These are phyloP conservation scores for Fraxinus baroniana DNA, from an alignment of 305 asterid species.

Conservation along the genomic window DNA sequence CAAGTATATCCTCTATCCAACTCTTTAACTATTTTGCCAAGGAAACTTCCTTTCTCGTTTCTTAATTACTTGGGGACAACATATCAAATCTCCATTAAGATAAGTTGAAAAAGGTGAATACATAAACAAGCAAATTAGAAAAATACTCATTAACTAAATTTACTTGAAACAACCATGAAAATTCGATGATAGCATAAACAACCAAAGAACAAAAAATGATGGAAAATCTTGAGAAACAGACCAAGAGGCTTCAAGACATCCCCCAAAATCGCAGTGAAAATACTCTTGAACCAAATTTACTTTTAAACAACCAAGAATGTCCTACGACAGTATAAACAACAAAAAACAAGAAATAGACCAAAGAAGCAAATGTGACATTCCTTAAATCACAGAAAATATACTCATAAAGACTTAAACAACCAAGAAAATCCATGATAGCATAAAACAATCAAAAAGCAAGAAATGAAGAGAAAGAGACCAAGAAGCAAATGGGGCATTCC, in stretches of 20 bases:
- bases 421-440: neutral
- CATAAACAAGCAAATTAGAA: neutral
- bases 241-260: neutral
- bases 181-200: neutral
- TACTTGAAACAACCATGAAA: neutral
- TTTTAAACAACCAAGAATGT: neutral
- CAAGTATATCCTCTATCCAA: neutral
- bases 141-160: neutral
- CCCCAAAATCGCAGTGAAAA: neutral
- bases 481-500: constrained; percentile 99
- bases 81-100: neutral
- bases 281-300: neutral
- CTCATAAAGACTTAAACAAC: neutral
- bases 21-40: neutral
- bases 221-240: neutral
- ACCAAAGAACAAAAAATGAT: neutral
- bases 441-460: neutral
- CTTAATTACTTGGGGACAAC: constrained; percentile 4
- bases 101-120: neutral
- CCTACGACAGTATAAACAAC: neutral
- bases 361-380: constrained; percentile 70
- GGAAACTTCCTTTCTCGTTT: neutral
- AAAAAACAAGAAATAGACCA: constrained; percentile 46
- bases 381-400: neutral
- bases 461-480: constrained; percentile 42